Conservation (phyloP, 2,329 filamentous ascomycete species). For the Pestalotiopsis fici region DNA sequence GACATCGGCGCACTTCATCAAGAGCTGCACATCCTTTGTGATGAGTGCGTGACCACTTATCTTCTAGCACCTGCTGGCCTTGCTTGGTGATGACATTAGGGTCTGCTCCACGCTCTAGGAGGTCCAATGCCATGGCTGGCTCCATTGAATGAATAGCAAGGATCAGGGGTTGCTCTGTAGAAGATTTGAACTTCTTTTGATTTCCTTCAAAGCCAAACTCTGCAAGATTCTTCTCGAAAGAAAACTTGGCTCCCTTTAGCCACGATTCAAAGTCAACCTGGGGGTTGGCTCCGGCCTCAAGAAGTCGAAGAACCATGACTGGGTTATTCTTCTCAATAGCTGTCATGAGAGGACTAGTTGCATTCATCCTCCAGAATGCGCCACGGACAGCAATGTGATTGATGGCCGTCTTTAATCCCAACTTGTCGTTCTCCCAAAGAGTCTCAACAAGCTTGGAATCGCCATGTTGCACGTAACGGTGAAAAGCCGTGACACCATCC, state of each 20-base stretch:
- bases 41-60: slow-evolving; percentile 32
- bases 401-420: slow-evolving; percentile 63
- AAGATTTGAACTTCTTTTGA: slow-evolving; percentile 44
- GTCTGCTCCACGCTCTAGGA: slow-evolving; percentile 67
- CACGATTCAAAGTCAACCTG: slow-evolving; percentile 65
- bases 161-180: slow-evolving; percentile 66
- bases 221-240: slow-evolving; percentile 11
- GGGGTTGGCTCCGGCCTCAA: slow-evolving; percentile 62
- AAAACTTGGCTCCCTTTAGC: slow-evolving; percentile 47
- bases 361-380: slow-evolving; percentile 30
- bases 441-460: slow-evolving; percentile 48
- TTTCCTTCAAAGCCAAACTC: slow-evolving; percentile 49
- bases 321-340: slow-evolving; percentile 58
- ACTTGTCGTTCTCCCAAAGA: slow-evolving; percentile 57
- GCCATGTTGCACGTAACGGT: slow-evolving; percentile 59
- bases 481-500: slow-evolving; percentile 64
- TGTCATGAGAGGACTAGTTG: slow-evolving; percentile 54
- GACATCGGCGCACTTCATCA: slow-evolving; percentile 57
- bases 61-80: slow-evolving; percentile 35
- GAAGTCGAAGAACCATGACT: slow-evolving; percentile 57
- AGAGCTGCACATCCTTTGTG: slow-evolving; percentile 52
- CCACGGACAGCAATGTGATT: slow-evolving; percentile 59
- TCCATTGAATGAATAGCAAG: slow-evolving; percentile 54
- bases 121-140: slow-evolving; percentile 50
- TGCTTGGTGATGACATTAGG: slow-evolving; percentile 57